Conservation (phyloP, 257 asterid species). For the Solanum appendiculatum region DNA sequence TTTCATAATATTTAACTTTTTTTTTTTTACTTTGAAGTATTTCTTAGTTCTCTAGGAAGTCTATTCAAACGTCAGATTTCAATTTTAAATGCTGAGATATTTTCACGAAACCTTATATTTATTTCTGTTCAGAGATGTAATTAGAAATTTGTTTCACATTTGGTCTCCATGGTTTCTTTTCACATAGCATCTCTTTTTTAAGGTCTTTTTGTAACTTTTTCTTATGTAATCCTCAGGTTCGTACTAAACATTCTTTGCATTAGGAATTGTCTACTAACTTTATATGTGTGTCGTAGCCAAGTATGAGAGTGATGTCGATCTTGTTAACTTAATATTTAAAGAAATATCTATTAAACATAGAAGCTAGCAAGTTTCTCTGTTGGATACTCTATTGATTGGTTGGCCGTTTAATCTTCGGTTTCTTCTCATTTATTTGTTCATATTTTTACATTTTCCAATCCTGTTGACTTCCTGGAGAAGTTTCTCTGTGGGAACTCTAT, state of each 20-base stretch:
- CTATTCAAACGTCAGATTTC: neutral
- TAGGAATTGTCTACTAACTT: neutral
- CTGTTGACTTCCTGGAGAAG: neutral
- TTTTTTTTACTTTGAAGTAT: neutral
- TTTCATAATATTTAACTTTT: neutral
- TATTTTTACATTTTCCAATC: neutral
- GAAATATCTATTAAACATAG: neutral
- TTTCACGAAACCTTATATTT: neutral
- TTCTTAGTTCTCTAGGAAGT: neutral
- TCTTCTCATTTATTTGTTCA: neutral
- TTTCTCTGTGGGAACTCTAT: neutral
- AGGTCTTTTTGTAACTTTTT: neutral
- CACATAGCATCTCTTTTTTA: neutral
- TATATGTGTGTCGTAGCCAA: neutral
- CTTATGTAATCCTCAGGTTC: neutral
- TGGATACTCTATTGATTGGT: neutral
- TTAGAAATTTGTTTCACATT: neutral
- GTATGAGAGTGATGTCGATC: neutral
- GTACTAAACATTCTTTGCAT: neutral
- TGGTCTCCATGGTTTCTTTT: neutral
- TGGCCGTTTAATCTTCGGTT: neutral
- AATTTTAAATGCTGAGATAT: neutral
- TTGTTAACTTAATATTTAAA: neutral
- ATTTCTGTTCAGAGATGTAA: neutral
- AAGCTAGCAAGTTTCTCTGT: neutral